Evolutionary conservation across 225 moss, liverwort and hornwort genomes (phyloP).

Genomic region (Physcomitrellopsis africana): DNA sequence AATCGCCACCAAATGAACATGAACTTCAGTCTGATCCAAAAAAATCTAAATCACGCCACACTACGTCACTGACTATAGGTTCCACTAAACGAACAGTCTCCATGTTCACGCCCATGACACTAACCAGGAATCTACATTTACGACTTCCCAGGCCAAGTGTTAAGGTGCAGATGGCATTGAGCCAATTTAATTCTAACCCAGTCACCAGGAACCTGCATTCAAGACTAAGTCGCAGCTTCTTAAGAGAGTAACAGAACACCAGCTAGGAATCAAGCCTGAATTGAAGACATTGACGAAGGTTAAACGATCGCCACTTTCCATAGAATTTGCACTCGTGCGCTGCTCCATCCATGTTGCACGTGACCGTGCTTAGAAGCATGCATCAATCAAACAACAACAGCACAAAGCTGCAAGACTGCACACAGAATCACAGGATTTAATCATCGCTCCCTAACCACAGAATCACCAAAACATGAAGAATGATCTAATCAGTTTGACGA

Average conservation of each 20-base stretch:
- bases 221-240: not conserved
- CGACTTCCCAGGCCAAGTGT: constrained; percentile 8
- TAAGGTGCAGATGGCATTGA: not conserved
- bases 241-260: not conserved
- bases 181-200: not conserved
- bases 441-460: constrained; percentile 3
- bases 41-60: not conserved
- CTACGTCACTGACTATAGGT: not conserved
- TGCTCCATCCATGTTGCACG: not conserved
- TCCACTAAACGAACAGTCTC: constrained; percentile 8
- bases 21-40: not conserved
- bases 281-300: not conserved
- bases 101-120: constrained; percentile 17
- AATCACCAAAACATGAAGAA: not conserved
- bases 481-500: too few relatives aligned
- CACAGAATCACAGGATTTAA: not conserved
- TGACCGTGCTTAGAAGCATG: constrained; percentile 38
- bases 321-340: too few relatives aligned
- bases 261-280: not conserved
- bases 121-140: not conserved
- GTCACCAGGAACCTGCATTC: not conserved
- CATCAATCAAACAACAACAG: constrained; percentile 61
- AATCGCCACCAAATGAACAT: not conserved
- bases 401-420: constrained; percentile 55
- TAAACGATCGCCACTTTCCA: not conserved